These are phyloP conservation scores for Striga asiatica DNA, from an alignment of 257 asterid genomes.

Conservation along the genomic window DNA sequence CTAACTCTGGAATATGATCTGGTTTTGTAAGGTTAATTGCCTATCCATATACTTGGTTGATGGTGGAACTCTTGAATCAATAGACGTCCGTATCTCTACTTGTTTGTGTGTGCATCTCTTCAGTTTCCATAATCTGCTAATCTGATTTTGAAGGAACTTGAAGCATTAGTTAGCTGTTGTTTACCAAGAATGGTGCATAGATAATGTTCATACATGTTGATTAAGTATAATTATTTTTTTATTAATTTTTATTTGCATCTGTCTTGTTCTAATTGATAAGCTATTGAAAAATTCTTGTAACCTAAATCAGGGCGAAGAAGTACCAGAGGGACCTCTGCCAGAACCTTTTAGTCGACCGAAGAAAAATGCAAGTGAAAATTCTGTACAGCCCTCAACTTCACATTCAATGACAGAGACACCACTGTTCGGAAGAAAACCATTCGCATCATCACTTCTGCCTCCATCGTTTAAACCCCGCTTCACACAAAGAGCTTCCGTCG, in stretches of 20 bases:
- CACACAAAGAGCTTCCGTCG: not conserved
- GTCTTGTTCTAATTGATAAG: not conserved
- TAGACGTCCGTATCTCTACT: too few relatives aligned
- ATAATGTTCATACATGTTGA: too few relatives aligned
- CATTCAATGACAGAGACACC: constrained; percentile 7
- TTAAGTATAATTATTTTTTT: too few relatives aligned
- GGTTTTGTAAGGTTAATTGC: too few relatives aligned
- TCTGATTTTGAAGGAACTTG: too few relatives aligned
- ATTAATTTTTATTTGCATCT: not conserved
- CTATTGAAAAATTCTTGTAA: not conserved
- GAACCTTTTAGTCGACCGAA: constrained; percentile 31
- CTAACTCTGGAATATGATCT: too few relatives aligned
- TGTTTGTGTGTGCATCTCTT: too few relatives aligned
- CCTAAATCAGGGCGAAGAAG: constrained; percentile 57
- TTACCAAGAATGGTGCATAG: too few relatives aligned
- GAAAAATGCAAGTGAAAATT: constrained; percentile 13
- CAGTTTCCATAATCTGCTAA: too few relatives aligned
- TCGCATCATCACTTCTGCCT: not conserved
- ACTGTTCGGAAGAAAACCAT: constrained; percentile 2
- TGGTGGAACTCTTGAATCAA: too few relatives aligned
- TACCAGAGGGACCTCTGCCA: constrained; percentile 47
- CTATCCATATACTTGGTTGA: too few relatives aligned
- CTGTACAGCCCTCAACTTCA: constrained; percentile 10
- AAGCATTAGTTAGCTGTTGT: too few relatives aligned
- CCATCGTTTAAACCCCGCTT: not conserved